phyloP scores from a whole-genome alignment of 495 filamentous ascomycete species.

The Lasiosphaeriaceae sp. region DNA sequence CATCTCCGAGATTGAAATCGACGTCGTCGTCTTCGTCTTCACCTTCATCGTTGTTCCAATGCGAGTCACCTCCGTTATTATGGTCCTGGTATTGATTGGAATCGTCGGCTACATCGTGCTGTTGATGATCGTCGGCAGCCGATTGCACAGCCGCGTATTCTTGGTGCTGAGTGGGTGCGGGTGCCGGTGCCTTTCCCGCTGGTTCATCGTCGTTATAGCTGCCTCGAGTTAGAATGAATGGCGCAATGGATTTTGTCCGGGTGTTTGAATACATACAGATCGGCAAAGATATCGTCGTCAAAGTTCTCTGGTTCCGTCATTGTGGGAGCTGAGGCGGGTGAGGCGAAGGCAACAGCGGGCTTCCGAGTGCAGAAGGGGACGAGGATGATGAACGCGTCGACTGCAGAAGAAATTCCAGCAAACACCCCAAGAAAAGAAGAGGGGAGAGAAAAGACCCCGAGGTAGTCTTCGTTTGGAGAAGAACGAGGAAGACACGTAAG shows the following conservation, averaged over 20 bases:
- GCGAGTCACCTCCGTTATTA: conserved; percentile 43
- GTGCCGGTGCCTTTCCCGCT: conserved; percentile 37
- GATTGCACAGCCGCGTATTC: conserved; percentile 21
- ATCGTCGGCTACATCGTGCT: conserved; percentile 51
- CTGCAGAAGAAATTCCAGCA: too few species aligned
- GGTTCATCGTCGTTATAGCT: conserved; percentile 88
- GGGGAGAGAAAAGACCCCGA: too few species aligned
- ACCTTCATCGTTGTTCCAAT: conserved; percentile 50
- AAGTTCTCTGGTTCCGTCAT: conserved; percentile 90
- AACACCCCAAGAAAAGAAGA: too few species aligned
- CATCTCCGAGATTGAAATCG: conserved; percentile 53
- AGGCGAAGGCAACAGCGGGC: too few species aligned
- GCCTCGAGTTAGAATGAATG: conserved; percentile 12
- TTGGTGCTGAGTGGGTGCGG: conserved; percentile 30
- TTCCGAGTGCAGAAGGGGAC: background rate
- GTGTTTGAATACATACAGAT: conserved; percentile 65
- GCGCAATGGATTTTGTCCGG: background rate
- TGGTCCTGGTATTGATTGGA: conserved; percentile 15
- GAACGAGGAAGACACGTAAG: too few species aligned
- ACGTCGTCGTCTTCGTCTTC: conserved; percentile 66
- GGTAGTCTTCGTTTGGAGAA: too few species aligned
- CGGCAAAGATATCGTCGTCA: conserved; percentile 97
- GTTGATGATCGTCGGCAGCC: conserved; percentile 36
- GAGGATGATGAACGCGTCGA: background rate
- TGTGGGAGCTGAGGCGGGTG: conserved; percentile 9